Evolutionary conservation across 2,329 filamentous ascomycete species (phyloP).

Genomic region (Aspergillus novoparasiticus): DNA sequence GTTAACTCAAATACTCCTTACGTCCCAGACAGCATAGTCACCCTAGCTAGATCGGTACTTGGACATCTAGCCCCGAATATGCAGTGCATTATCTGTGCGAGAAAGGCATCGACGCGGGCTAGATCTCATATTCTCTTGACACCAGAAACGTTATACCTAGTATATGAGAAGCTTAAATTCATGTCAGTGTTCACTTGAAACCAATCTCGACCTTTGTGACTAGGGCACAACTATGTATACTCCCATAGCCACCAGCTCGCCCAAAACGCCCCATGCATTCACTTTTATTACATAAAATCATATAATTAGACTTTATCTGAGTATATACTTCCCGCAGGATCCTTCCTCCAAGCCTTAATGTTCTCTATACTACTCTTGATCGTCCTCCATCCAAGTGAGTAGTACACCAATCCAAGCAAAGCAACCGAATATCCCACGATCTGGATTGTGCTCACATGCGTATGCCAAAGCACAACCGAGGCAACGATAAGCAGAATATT

Average conservation of each 20-base stretch:
- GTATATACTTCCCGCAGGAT: neutral
- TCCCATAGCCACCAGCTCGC: neutral
- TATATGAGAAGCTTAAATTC: neutral
- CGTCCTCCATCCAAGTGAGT: conserved; percentile 70
- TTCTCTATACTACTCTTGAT: conserved; percentile 40
- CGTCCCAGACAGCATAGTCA: too few relatives aligned
- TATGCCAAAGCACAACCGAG: conserved; percentile 74
- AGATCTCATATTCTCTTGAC: too few relatives aligned
- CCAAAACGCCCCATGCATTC: neutral
- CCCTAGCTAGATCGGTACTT: too few relatives aligned
- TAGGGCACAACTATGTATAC: neutral
- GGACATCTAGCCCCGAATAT: too few relatives aligned
- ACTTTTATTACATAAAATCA: neutral
- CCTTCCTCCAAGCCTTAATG: neutral
- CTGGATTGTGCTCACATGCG: conserved; percentile 69
- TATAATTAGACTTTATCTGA: neutral
- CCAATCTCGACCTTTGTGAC: neutral
- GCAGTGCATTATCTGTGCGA: too few relatives aligned
- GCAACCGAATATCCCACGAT: conserved; percentile 74
- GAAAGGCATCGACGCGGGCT: too few relatives aligned
- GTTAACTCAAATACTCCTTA: too few relatives aligned
- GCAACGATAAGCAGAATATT: conserved; percentile 76
- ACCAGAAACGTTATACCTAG: neutral
- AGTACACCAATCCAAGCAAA: conserved; percentile 63
- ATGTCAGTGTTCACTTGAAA: neutral